These are phyloP conservation scores for Lasiosphaeria ovina DNA, from an alignment of 495 filamentous ascomycete genomes.

Conservation along the genomic window DNA sequence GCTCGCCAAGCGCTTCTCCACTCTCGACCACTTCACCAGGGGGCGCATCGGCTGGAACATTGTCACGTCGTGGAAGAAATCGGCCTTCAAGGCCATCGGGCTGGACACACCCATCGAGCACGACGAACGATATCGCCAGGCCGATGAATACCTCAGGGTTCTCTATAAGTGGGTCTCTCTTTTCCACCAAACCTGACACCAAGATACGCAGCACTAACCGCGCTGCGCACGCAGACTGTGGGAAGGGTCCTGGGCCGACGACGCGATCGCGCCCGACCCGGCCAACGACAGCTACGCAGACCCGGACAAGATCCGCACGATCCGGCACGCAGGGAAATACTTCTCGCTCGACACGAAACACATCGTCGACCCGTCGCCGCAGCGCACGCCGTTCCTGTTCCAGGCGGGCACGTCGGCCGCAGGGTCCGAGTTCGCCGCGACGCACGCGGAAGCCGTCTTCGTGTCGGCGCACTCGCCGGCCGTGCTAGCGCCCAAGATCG, in stretches of 20 bases:
- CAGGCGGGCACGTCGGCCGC: conserved; percentile 62
- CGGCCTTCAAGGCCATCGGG: conserved; percentile 58
- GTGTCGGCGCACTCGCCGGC: conserved; percentile 54
- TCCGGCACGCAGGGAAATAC: conserved; percentile 60
- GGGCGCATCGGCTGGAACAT: conserved; percentile 66
- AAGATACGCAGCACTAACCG: conserved; percentile 6
- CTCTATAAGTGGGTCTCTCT: conserved; percentile 49
- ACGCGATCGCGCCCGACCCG: conserved; percentile 50
- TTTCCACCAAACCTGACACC: background rate
- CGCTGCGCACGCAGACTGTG: conserved; percentile 42
- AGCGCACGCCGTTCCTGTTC: conserved; percentile 63
- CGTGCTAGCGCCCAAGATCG: conserved; percentile 52
- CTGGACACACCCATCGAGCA: conserved; percentile 56
- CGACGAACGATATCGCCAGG: conserved; percentile 59
- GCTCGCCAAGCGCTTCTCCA: conserved; percentile 59
- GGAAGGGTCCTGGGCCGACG: conserved; percentile 60
- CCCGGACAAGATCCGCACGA: conserved; percentile 55
- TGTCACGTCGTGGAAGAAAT: conserved; percentile 60
- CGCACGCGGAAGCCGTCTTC: conserved; percentile 64
- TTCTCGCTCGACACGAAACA: conserved; percentile 52
- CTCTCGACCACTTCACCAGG: conserved; percentile 60
- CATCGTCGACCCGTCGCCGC: conserved; percentile 60
- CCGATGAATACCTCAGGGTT: conserved; percentile 60
- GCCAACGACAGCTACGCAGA: conserved; percentile 53
- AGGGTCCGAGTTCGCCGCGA: conserved; percentile 57